A percentile compares a stretch with the other conserved stretches of the same genome.
phyloP scores from a whole-genome alignment of 768 basidiomycete genomes.

The Agrocybe praecox region DNA sequence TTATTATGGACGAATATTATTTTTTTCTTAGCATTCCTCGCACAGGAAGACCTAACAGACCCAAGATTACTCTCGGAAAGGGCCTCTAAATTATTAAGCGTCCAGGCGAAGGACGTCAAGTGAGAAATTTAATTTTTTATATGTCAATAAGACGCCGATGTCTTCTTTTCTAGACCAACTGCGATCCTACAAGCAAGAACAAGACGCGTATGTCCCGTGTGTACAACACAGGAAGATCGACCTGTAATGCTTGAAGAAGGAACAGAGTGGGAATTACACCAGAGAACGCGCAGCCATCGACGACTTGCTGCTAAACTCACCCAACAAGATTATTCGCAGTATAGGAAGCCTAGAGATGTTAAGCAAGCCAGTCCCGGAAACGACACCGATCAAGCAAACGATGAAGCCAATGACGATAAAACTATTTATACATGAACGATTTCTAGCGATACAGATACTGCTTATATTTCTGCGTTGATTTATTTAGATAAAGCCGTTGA shows the following conservation, averaged over 20 bases:
- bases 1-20: not conserved
- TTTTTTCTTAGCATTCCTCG: constrained; percentile 14
- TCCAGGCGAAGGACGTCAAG: constrained; percentile 43
- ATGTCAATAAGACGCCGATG: constrained; percentile 4
- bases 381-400: too few species aligned
- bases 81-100: constrained; percentile 54
- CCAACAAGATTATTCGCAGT: not conserved
- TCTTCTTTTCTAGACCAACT: constrained; percentile 47
- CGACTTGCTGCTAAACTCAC: constrained; percentile 35
- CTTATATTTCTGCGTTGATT: too few species aligned
- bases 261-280: constrained; percentile 57
- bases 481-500: too few species aligned
- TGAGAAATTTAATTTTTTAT: constrained; percentile 33
- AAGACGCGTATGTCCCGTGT: constrained; percentile 61
- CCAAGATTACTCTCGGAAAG: constrained; percentile 55
- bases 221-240: constrained; percentile 55
- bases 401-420: too few species aligned
- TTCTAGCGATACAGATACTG: too few species aligned
- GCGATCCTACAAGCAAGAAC: constrained; percentile 56
- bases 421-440: too few species aligned
- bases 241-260: constrained; percentile 71
- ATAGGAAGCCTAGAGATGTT: too few species aligned
- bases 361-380: too few species aligned
- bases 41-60: constrained; percentile 43
- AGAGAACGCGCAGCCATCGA: constrained; percentile 56